Conservation (phyloP, 371 early-diverging fungal genomes). For the Mucor indicus region DNA sequence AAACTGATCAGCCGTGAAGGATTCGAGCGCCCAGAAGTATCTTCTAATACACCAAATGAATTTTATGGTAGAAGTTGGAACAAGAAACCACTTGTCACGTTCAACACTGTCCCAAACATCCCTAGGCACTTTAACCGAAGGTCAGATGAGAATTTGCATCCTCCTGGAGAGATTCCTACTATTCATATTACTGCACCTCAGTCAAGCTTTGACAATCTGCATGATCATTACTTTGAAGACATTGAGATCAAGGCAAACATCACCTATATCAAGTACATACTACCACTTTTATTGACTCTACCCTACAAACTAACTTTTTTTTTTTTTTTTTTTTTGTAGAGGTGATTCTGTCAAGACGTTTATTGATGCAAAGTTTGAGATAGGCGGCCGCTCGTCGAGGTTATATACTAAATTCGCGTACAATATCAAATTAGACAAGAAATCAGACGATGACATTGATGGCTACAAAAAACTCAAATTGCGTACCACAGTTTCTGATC, state of each 20-base stretch:
- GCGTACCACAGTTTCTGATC: conserved; percentile 26
- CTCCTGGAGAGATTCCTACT: conserved; percentile 29
- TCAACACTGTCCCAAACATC: conserved; percentile 3
- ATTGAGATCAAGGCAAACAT: conserved; percentile 17
- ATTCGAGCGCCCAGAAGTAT: conserved; percentile 3
- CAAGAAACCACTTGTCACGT: background rate
- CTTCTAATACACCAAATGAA: conserved; percentile 10
- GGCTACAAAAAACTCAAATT: conserved; percentile 21
- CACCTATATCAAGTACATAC: conserved; percentile 28
- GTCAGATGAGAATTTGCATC: conserved; percentile 10
- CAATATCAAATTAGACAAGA: conserved; percentile 24
- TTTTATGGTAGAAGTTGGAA: conserved; percentile 20
- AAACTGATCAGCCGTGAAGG: conserved; percentile 7
- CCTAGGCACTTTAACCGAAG: conserved; percentile 10
- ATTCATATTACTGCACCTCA: conserved; percentile 23
- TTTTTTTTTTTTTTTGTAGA: conserved; percentile 7
- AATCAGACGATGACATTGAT: conserved; percentile 3
- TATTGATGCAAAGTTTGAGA: conserved; percentile 15
- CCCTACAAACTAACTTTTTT: background rate
- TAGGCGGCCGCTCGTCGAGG: conserved; percentile 34
- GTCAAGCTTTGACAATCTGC: conserved; percentile 18
- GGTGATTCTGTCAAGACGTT: conserved; percentile 15
- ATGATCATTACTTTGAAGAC: conserved; percentile 21
- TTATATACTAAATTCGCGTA: conserved; percentile 29
- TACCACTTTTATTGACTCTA: background rate